Base-by-base conservation (phyloP, 2,329 filamentous ascomycete species). In the Metarhizium robertsii region DNA sequence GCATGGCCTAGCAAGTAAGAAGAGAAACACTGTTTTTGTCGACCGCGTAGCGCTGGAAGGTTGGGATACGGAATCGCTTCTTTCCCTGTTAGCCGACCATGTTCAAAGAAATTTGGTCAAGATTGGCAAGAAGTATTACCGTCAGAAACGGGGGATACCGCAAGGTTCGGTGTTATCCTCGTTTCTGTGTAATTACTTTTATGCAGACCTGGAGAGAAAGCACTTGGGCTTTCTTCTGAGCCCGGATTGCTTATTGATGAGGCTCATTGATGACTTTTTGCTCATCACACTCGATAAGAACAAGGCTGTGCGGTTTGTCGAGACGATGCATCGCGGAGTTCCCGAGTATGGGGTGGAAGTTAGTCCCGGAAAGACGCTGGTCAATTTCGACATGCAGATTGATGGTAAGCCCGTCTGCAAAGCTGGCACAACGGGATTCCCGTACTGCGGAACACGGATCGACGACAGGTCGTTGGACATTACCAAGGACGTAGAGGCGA, bases 151-250 rank as follows among this genome's bases (percentile, higher is more conserved):
- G 25, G 94, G 94, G 14, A 97, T 99, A 43, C 92, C 94, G 0
- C 94, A 99, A 69, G 94, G 94, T 7, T 96, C 92, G 0, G 80
- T 96, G 1, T 68, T 99, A 5, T 96, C 92, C 0, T 88, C 87
- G 47, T 77, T 91, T 45, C 77, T 99, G 5, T 97, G 94, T 76
- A 97, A 91, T 71, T 92, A 95, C 71, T 96, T 97, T 69, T 99
- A 99, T 66, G 92, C 89, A 6, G 85, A 94, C 59, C 80, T 97
- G 1, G 94, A 99, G 69, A 71, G 72, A 6, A 77, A 84, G 30
- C 74, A 86, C 14, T 75, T 97, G 2, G 66, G 65, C 0, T 97
- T 96, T 65, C 71, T 94, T 16, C 65, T 71, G 10, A 58, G 58
- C 0, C 56, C 65, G 11, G 74, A 86, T 38, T 86, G 81, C 51